Percentiles rank a stretch among this genome's conserved stretches.
These are phyloP conservation scores for Podila epicladia DNA, from an alignment of 192 early-diverging fungal genomes.

Conservation along the genomic window DNA sequence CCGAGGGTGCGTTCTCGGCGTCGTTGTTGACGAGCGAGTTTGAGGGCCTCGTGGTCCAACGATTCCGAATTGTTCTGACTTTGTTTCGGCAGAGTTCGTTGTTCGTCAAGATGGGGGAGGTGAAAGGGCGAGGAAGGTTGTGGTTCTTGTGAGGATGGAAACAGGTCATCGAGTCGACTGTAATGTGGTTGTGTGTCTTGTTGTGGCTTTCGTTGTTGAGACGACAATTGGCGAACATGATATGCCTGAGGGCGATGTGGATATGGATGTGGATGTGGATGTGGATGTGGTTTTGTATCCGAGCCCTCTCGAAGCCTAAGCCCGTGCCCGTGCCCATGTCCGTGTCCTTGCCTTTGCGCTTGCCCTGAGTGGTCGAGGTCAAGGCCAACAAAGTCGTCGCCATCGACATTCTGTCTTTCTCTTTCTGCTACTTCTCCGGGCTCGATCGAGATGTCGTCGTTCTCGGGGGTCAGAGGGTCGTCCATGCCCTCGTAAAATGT, in stretches of 20 bases:
- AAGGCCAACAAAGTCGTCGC: no score
- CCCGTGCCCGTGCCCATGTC: background rate
- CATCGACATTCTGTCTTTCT: background rate
- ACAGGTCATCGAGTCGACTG: no score
- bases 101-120: no score
- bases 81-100: no score
- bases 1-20: constrained; percentile 13
- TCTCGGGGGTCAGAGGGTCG: constrained; percentile 5
- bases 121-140: no score
- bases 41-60: background rate
- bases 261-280: no score
- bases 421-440: background rate
- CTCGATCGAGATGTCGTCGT: background rate
- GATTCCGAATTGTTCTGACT: no score
- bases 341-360: constrained; percentile 10
- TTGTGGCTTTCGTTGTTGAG: background rate
- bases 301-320: background rate
- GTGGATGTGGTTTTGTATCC: constrained; percentile 35
- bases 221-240: background rate
- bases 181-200: constrained; percentile 8
- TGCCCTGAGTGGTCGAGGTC: background rate
- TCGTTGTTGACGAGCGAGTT: constrained; percentile 4
- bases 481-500: constrained; percentile 43
- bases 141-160: no score
- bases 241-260: background rate